These are phyloP conservation scores for Plectosphaerella plurivora DNA, from an alignment of 2,329 filamentous ascomycete genomes.

Conservation along the genomic window DNA sequence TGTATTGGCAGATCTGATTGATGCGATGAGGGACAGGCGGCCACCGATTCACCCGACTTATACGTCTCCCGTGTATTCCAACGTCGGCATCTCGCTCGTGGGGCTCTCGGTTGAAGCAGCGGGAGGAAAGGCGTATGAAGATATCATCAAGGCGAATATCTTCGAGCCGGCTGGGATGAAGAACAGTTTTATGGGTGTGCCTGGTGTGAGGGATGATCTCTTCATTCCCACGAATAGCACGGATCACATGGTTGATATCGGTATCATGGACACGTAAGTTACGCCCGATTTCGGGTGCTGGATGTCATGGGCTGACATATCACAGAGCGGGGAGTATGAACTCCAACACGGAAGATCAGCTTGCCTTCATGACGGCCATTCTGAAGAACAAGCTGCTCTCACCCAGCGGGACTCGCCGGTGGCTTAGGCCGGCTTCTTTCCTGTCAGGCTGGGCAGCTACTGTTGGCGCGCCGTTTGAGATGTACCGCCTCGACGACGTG, in stretches of 20 bases:
- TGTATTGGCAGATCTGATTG: conserved; percentile 14
- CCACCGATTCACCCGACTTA: conserved; percentile 37
- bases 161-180: conserved; percentile 36
- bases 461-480: conserved; percentile 44
- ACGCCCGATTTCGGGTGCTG: neutral
- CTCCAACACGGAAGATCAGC: conserved; percentile 35
- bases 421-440: conserved; percentile 37
- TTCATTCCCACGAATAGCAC: conserved; percentile 29
- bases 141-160: conserved; percentile 34
- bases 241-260: conserved; percentile 27
- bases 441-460: conserved; percentile 30
- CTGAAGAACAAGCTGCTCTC: conserved; percentile 35
- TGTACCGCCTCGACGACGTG: conserved; percentile 30
- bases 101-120: conserved; percentile 39
- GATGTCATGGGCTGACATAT: neutral
- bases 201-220: conserved; percentile 19
- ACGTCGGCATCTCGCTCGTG: conserved; percentile 39
- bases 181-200: conserved; percentile 29
- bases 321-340: conserved; percentile 33
- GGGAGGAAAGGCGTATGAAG: conserved; percentile 30
- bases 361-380: conserved; percentile 35
- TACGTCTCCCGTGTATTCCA: conserved; percentile 43
- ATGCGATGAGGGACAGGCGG: conserved; percentile 20
- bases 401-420: conserved; percentile 31
- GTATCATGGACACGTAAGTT: conserved; percentile 28